Evolutionary conservation across 345 rosid species (phyloP), one percentile per base, ranked within the genome.

Genomic region (Boechera retrofracta): DNA sequence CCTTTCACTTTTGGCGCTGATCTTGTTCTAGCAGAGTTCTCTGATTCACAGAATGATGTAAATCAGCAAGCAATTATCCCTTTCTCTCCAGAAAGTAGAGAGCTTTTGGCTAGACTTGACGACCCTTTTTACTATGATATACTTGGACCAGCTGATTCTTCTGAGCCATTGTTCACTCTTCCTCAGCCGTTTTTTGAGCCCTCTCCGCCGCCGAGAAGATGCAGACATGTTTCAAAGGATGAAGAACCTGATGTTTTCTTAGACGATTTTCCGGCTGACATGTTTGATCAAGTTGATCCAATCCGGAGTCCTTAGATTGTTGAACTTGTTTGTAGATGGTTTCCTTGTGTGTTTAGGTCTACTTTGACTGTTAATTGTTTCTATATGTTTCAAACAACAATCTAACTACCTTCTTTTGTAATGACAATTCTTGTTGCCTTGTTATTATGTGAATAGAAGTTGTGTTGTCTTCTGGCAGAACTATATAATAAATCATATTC

Each of bases 241-340:
- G 86, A 72, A n/a, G 79, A 67, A 2, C 79, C 85, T 3, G 90
- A 86, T 38, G 60, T 82, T 13, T 87, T 91, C 83, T 87, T 88
- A 7, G 93, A 92, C 16, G 95, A 90, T 80, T 86, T 92, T 54
- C 97, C 98, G 0, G 57, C 86, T 0, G 94, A 89, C 73, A 80
- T 91, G 83, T 87, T 88, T 36, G 97, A 91, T 82, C 86, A 85
- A 4, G 87, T 86, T 24, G 89, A 86, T 48, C 83, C 80, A 2
- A 82, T 84, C 73, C 86, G 79, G 1, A 84, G 85, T 78, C 89
- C 97, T 32, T 88, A 29, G 68, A 69, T 31, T 79, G 29, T 70
- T 31, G 9, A 56, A 28, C 57, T 48, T 15, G 47, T 13, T 39
- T 41, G n/a, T 59, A 65, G 18, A 18, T 45, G 58, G 66, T 71